These are phyloP conservation scores for Penicillium silybi DNA, from an alignment of 495 filamentous ascomycete species.

Conservation along the genomic window DNA sequence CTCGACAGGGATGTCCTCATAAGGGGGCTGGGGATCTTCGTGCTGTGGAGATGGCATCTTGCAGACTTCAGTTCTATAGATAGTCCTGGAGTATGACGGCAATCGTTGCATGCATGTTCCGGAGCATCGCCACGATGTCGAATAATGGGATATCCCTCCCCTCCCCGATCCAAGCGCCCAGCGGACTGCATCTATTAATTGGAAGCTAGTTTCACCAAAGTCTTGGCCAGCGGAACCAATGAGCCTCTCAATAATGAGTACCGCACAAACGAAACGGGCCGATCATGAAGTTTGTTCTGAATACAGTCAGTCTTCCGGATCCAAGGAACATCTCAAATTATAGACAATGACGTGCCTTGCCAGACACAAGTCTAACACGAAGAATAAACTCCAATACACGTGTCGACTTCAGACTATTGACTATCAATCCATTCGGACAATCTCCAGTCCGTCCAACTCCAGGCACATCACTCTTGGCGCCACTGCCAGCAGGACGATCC, in stretches of 20 bases:
- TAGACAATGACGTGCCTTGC: neutral
- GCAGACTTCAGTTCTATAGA: neutral
- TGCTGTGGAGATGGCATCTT: neutral
- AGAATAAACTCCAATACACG: neutral
- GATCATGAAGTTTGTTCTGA: neutral
- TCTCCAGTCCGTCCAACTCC: neutral
- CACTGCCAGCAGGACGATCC: constrained; percentile 5
- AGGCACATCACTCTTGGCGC: constrained; percentile 16
- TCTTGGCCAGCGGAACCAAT: neutral
- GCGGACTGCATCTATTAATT: neutral
- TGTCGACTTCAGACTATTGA: neutral
- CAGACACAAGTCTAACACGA: neutral
- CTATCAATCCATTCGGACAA: constrained; percentile 3
- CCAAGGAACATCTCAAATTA: neutral
- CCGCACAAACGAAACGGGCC: neutral
- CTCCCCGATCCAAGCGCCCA: neutral
- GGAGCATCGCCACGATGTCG: neutral
- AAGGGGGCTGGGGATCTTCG: neutral
- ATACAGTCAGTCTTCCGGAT: neutral
- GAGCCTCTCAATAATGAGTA: neutral
- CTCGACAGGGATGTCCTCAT: constrained; percentile 9
- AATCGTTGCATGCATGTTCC: neutral
- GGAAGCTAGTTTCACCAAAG: neutral
- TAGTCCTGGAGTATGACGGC: neutral
- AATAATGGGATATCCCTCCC: neutral